phyloP scores from a whole-genome alignment of 768 basidiomycete genomes.

The Kwoniella sp. region DNA sequence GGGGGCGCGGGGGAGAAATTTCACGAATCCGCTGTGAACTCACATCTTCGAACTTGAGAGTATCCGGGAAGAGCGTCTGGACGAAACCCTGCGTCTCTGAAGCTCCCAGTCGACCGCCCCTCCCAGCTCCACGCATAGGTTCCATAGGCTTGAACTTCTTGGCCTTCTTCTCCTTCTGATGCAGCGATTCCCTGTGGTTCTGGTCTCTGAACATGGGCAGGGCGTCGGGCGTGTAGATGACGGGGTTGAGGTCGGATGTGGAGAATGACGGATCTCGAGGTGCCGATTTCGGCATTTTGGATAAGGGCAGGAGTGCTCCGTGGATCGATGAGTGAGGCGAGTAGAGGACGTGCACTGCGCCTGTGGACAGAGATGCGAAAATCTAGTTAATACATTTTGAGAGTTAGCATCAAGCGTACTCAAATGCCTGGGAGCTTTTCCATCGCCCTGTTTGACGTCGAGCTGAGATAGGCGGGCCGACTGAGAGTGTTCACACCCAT shows the following conservation, averaged over 20 bases:
- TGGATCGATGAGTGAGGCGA: slow-evolving; percentile 86
- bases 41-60: slow-evolving; percentile 70
- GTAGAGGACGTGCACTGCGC: slow-evolving; percentile 85
- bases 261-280: slow-evolving; percentile 78
- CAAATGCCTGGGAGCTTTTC: no score
- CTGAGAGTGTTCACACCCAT: no score
- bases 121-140: slow-evolving; percentile 89
- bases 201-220: slow-evolving; percentile 90
- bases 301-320: slow-evolving; percentile 85
- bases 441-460: no score
- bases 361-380: slow-evolving; percentile 81
- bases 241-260: slow-evolving; percentile 71
- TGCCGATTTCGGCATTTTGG: slow-evolving; percentile 81
- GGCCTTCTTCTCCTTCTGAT: slow-evolving; percentile 86
- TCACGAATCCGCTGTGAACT: no score
- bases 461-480: no score
- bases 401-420: slow-evolving; percentile 1
- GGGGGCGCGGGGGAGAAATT: slow-evolving; percentile 8
- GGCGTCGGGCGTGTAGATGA: slow-evolving; percentile 89
- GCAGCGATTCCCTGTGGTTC: slow-evolving; percentile 66
- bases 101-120: slow-evolving; percentile 90
- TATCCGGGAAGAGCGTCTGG: slow-evolving; percentile 72
- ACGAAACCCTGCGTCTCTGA: slow-evolving; percentile 97
- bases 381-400: slow-evolving; percentile 66
- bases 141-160: slow-evolving; percentile 91